A percentile compares a stretch with the other conserved stretches of the same genome.
Conservation (phyloP, 31 red algal genomes). For the Asparagopsis taxiformis region DNA sequence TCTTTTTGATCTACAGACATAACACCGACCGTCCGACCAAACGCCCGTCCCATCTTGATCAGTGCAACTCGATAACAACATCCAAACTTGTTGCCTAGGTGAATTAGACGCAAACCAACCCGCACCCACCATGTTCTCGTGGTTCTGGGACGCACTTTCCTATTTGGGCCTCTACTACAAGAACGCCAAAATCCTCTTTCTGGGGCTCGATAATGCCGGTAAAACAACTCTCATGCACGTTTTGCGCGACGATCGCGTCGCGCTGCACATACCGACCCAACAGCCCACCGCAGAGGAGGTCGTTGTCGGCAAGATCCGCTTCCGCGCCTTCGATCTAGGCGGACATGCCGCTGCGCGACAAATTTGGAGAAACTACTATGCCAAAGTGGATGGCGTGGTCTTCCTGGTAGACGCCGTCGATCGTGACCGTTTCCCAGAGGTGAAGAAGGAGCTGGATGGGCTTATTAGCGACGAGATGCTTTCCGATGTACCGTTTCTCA, state of each 20-base stretch:
- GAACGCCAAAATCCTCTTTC: conserved; percentile 97
- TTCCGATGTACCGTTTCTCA: conserved; percentile 97
- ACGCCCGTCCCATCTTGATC: too few relatives aligned
- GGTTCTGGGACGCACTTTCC: conserved; percentile 94
- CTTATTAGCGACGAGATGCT: conserved; percentile 89
- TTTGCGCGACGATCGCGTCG: conserved; percentile 92
- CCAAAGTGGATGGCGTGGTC: conserved; percentile 94
- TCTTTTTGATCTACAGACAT: too few relatives aligned
- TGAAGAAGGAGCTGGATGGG: too few relatives aligned
- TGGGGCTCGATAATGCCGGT: conserved; percentile 98
- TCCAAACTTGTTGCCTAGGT: too few relatives aligned
- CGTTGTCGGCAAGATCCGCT: conserved; percentile 88
- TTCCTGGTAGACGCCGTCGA: conserved; percentile 96
- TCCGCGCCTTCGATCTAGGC: conserved; percentile 96
- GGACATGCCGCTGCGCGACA: conserved; percentile 93
- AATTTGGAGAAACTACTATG: conserved; percentile 99
- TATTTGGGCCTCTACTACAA: conserved; percentile 97
- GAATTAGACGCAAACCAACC: too few relatives aligned
- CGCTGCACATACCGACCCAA: conserved; percentile 92
- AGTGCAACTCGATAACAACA: too few relatives aligned
- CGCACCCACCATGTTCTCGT: conserved; percentile 85
- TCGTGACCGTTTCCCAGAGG: conserved; percentile 91
- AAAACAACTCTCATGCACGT: conserved; percentile 99
- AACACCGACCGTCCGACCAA: too few relatives aligned
- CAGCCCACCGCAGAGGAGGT: conserved; percentile 97